Conservation (phyloP, 352 stramenopile species). For the Globisporangium cylindrosporum region DNA sequence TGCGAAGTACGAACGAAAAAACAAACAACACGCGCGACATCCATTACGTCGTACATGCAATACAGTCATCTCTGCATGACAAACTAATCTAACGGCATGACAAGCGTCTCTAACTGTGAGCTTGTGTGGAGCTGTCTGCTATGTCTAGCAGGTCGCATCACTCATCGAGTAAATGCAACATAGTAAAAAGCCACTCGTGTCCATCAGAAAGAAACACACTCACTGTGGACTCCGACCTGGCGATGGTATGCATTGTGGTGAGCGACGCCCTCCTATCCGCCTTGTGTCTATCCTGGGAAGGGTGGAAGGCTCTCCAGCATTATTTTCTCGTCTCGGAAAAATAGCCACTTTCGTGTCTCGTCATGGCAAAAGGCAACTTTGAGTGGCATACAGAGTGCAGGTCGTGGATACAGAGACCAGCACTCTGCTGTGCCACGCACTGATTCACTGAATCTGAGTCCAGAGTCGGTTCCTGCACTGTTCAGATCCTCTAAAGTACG, state of each 20-base stretch:
- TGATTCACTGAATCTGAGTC: conserved; percentile 5
- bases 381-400: conserved; percentile 2
- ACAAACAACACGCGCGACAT: background rate
- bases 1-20: background rate
- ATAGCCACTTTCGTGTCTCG: background rate
- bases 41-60: background rate
- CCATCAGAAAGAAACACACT: background rate
- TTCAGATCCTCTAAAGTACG: conserved; percentile 6
- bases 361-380: conserved; percentile 8
- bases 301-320: background rate
- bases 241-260: background rate
- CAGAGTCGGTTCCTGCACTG: background rate
- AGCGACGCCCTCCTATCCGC: background rate
- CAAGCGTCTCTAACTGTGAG: background rate
- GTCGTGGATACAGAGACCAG: conserved; percentile 6
- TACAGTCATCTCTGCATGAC: background rate
- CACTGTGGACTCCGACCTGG: background rate
- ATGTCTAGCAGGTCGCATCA: background rate
- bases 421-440: background rate
- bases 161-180: background rate
- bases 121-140: too few relatives aligned
- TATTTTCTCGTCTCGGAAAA: background rate
- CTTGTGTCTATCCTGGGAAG: background rate
- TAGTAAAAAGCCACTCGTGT: background rate
- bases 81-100: background rate